Base-by-base conservation (phyloP, 177 flowering plant genomes). In the Vitis hybrid region DNA sequence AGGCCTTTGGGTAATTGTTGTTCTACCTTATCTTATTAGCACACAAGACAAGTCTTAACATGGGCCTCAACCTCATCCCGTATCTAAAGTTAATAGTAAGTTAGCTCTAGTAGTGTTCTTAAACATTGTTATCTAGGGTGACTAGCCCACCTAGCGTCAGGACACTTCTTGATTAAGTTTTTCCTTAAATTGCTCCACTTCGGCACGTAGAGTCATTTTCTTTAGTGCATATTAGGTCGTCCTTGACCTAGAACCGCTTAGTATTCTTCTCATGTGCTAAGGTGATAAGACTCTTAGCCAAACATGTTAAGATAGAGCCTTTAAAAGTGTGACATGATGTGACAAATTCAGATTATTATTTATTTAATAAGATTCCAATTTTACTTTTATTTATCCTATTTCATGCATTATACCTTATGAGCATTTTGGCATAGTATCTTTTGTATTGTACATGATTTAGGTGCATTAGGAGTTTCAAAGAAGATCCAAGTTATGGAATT, bases 21-120 rank as follows among this genome's bases (percentile, higher is more conserved):
- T 17, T 76, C 68, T 0, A 31, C 19, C 66, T 76, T 76, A 59
- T 71, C 79, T 62, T 51, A 63, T 59, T 78, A 67, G 28, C 67
- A 78, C 5, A 70, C 56, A 2, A 73, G 8, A 44, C 78, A 81
- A 19, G 76, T 67, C 44, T 54, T 55, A n/a, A 73, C 72, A 62
- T 71, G 76, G 28, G 28, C 28, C 51, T 81, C 72, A 2, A 73
- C 56, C 2, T 68, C 62, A 0, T 71, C 59, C 11, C 55, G 31
- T 55, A 78, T 55, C 18, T 72, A 56, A 0, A 52, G 74, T 75
- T 70, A 77, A 53, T 28, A 71, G 55, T 59, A 80, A 0, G 9
- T 2, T 4, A 53, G 1, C 1, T 63, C n/a, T 5, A 78, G 1
- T 4, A 78, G 18, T 6, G 76, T 73, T 1, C 12, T 5, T 2